Conservation (phyloP, 2,329 filamentous ascomycete genomes). For the Microcyclosporella mali region DNA sequence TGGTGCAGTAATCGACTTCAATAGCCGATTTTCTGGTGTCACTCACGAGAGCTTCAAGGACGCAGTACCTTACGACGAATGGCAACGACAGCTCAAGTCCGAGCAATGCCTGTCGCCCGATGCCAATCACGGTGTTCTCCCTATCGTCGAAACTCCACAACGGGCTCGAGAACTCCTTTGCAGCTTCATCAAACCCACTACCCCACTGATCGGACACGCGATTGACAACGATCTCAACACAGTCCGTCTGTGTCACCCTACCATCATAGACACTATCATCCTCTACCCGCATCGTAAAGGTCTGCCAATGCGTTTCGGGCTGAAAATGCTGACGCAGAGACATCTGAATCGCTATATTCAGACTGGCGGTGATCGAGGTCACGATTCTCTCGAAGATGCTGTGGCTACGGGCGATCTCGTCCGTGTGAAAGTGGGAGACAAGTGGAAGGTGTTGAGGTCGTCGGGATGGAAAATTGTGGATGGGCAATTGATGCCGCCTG, state of each 20-base stretch:
- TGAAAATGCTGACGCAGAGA: constrained; percentile 68
- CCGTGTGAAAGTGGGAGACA: constrained; percentile 59
- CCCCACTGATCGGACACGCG: constrained; percentile 84
- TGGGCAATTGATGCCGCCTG: constrained; percentile 35
- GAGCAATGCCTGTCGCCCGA: constrained; percentile 13
- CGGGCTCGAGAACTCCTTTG: constrained; percentile 73
- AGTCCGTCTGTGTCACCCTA: constrained; percentile 75
- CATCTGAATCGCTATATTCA: constrained; percentile 74
- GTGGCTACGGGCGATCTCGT: constrained; percentile 83
- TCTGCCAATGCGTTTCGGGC: constrained; percentile 67
- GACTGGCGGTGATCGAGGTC: constrained; percentile 58
- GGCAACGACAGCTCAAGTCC: constrained; percentile 12
- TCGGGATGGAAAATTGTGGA: constrained; percentile 61
- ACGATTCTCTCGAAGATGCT: constrained; percentile 91
- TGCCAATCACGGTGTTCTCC: constrained; percentile 40
- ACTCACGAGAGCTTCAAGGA: constrained; percentile 67
- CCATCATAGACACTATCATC: constrained; percentile 76
- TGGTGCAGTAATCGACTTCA: constrained; percentile 81
- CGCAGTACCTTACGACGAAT: constrained; percentile 52
- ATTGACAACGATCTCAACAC: constrained; percentile 93
- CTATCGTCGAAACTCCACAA: constrained; percentile 68
- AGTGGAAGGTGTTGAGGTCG: constrained; percentile 62
- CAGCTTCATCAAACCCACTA: constrained; percentile 64
- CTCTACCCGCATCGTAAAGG: constrained; percentile 74
- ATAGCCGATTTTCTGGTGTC: constrained; percentile 87